These are phyloP conservation scores for Angomonas ambiguus DNA, from an alignment of 208 protist species.

Conservation along the genomic window DNA sequence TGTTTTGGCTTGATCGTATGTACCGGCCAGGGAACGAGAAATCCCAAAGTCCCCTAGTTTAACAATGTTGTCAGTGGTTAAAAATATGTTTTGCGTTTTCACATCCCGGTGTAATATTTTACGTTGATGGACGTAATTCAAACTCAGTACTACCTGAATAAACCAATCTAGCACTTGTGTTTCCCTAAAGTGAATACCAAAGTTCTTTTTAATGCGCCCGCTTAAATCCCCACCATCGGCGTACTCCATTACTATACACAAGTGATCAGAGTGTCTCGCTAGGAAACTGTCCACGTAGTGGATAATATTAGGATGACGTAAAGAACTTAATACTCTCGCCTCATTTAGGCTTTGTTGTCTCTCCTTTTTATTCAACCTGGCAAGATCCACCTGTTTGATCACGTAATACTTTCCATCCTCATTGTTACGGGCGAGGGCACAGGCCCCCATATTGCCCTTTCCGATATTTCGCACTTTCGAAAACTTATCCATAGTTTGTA, in stretches of 20 bases:
- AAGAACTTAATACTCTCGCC: conserved; percentile 75
- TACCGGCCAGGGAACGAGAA: conserved; percentile 77
- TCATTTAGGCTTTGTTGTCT: conserved; percentile 90
- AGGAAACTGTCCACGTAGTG: conserved; percentile 93
- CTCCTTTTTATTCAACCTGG: conserved; percentile 85
- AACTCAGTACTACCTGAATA: conserved; percentile 85
- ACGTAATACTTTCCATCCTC: conserved; percentile 91
- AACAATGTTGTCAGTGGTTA: conserved; percentile 81
- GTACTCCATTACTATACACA: conserved; percentile 94
- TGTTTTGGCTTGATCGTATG: conserved; percentile 91
- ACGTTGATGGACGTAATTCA: conserved; percentile 89
- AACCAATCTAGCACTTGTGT: conserved; percentile 85
- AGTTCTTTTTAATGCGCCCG: conserved; percentile 72
- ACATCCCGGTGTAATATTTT: conserved; percentile 93
- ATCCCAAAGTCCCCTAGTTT: conserved; percentile 96
- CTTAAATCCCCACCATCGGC: conserved; percentile 86
- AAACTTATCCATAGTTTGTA: conserved; percentile 88
- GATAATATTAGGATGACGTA: conserved; percentile 94
- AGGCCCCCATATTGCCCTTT: conserved; percentile 94
- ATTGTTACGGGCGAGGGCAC: conserved; percentile 86
- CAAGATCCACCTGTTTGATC: conserved; percentile 92
- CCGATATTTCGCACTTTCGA: conserved; percentile 89
- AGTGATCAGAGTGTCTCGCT: conserved; percentile 75
- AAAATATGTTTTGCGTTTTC: conserved; percentile 93
- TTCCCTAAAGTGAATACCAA: conserved; percentile 76